Percentiles rank a stretch among this genome's conserved stretches.
These are phyloP conservation scores for Kernera saxatilis DNA, from an alignment of 345 rosid species.

Conservation along the genomic window DNA sequence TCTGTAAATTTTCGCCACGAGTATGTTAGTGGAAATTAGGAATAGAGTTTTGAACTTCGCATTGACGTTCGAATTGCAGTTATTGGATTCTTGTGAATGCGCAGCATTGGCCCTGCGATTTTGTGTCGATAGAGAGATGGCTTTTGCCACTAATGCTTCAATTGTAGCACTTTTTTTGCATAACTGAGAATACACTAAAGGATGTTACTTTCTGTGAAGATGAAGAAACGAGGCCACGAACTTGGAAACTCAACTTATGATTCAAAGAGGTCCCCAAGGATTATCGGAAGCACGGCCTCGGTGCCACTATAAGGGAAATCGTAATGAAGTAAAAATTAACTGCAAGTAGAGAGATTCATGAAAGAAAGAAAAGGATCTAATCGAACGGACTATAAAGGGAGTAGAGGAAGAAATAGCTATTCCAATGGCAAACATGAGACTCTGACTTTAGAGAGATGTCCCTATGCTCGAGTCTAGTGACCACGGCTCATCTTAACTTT, in stretches of 20 bases:
- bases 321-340: background rate
- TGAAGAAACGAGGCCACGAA: background rate
- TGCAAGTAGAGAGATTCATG: background rate
- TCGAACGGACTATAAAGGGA: background rate
- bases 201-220: background rate
- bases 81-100: background rate
- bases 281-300: background rate
- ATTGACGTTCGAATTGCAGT: background rate
- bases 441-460: constrained; percentile 4
- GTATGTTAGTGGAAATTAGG: background rate
- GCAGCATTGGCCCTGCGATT: too few relatives aligned
- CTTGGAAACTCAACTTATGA: background rate
- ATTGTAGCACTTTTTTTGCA: background rate
- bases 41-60: background rate
- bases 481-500: constrained; percentile 80
- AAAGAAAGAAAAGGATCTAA: background rate
- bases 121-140: background rate
- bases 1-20: background rate
- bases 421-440: background rate
- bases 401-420: constrained; percentile 7
- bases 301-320: constrained; percentile 1
- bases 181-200: background rate
- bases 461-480: constrained; percentile 34
- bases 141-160: background rate
- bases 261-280: constrained; percentile 5